Conservation (phyloP, 345 rosid species). For the Theobroma cacao region DNA sequence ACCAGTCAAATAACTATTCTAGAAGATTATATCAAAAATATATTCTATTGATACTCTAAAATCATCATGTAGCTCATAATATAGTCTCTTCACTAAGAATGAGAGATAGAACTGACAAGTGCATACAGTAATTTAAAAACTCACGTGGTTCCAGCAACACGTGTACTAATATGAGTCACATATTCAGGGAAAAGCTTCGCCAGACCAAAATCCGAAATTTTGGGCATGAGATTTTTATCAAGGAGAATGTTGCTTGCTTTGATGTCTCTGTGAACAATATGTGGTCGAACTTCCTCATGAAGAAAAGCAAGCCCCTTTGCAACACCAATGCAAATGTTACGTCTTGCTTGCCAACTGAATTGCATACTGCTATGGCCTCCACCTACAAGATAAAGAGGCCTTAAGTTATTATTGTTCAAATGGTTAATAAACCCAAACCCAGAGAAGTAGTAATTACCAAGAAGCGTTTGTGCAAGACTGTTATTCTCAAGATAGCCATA, state of each 20-base stretch:
- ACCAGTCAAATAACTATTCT: neutral
- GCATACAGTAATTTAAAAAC: constrained; percentile 18
- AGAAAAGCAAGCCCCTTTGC: constrained; percentile 70
- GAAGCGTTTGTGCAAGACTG: constrained; percentile 67
- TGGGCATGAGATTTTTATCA: constrained; percentile 48
- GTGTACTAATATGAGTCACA: constrained; percentile 63
- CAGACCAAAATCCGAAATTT: constrained; percentile 78
- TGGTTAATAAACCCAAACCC: neutral
- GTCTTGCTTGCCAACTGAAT: constrained; percentile 49
- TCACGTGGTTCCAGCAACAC: constrained; percentile 74
- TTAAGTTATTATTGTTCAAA: neutral
- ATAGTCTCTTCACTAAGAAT: neutral
- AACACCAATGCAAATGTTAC: constrained; percentile 58
- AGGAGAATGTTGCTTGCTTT: constrained; percentile 81
- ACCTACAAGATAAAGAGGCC: constrained; percentile 27
- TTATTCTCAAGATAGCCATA: constrained; percentile 71
- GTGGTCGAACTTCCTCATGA: constrained; percentile 64
- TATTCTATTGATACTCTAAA: neutral
- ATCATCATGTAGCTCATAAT: neutral
- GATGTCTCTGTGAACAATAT: constrained; percentile 69
- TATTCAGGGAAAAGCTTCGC: constrained; percentile 67
- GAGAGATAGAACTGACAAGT: constrained; percentile 5
- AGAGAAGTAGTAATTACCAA: constrained; percentile 33
- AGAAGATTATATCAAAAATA: neutral
- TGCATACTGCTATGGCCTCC: constrained; percentile 39